Evolutionary conservation across 345 rosid species (phyloP).

Genomic region (Lepidium africanum): DNA sequence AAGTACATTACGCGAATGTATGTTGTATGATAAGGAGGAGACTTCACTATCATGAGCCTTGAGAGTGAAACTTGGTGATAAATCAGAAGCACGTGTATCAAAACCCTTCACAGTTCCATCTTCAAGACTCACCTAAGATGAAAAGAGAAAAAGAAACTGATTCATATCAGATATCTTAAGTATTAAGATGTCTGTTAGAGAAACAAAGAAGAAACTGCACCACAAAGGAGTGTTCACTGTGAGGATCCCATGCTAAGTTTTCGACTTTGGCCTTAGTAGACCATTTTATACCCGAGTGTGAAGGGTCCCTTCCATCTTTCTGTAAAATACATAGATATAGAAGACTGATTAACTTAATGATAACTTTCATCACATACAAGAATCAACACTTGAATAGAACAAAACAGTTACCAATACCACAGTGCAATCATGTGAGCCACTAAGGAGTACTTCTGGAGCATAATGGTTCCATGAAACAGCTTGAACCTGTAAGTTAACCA

Average conservation of each 20-base stretch:
- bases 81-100: slow-evolving; percentile 38
- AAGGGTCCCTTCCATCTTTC: slow-evolving; percentile 68
- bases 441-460: slow-evolving; percentile 65
- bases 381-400: not conserved
- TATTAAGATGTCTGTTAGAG: not conserved
- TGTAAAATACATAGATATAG: slow-evolving; percentile 26
- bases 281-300: slow-evolving; percentile 68
- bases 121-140: slow-evolving; percentile 55
- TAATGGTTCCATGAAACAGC: slow-evolving; percentile 86
- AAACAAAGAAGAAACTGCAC: slow-evolving; percentile 30
- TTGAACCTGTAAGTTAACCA: slow-evolving; percentile 55
- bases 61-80: slow-evolving; percentile 55
- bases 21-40: slow-evolving; percentile 59
- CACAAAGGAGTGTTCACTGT: slow-evolving; percentile 64
- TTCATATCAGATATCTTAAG: not conserved
- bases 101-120: slow-evolving; percentile 84
- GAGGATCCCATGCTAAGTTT: slow-evolving; percentile 92
- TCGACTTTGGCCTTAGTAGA: slow-evolving; percentile 52
- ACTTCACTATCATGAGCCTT: slow-evolving; percentile 59
- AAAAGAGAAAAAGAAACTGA: not conserved
- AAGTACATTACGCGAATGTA: slow-evolving; percentile 31
- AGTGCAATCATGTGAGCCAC: slow-evolving; percentile 75
- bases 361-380: not conserved
- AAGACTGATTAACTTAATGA: not conserved
- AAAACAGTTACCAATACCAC: slow-evolving; percentile 59